phyloP scores from a whole-genome alignment of 371 early-diverging fungal species.

The Mortierella sp. region DNA sequence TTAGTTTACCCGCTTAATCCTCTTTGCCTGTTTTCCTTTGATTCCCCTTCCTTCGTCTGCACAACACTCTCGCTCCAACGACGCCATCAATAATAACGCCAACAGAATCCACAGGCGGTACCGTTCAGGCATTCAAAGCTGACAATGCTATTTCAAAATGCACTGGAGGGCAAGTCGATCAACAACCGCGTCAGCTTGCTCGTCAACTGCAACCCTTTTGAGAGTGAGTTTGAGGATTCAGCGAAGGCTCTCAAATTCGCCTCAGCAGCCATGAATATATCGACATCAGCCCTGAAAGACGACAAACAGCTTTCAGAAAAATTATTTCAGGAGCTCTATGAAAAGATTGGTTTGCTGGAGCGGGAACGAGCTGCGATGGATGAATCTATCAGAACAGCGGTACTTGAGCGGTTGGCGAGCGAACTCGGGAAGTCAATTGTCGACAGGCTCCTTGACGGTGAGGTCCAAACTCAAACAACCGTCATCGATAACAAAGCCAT shows the following conservation, averaged over 20 bases:
- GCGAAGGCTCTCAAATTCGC: constrained; percentile 77
- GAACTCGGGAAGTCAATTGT: too few relatives aligned
- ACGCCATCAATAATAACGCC: background rate
- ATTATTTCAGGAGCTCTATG: background rate
- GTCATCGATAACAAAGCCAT: too few relatives aligned
- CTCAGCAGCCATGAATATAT: constrained; percentile 72
- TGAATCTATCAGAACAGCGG: too few relatives aligned
- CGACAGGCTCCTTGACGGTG: too few relatives aligned
- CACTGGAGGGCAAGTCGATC: constrained; percentile 61
- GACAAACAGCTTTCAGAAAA: background rate
- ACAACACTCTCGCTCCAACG: too few relatives aligned
- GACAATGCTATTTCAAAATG: constrained; percentile 76
- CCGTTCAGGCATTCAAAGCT: constrained; percentile 80
- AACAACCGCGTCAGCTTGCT: constrained; percentile 77
- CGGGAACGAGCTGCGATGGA: too few relatives aligned
- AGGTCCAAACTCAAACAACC: too few relatives aligned
- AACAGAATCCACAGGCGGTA: constrained; percentile 63
- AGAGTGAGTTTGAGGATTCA: constrained; percentile 72
- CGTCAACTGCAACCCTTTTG: constrained; percentile 77
- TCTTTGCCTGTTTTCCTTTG: too few relatives aligned
- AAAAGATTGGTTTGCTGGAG: too few relatives aligned
- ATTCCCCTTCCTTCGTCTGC: background rate
- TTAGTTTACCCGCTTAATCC: too few relatives aligned
- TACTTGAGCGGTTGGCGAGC: too few relatives aligned
- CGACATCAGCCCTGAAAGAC: constrained; percentile 34